A percentile compares a stretch with the other conserved stretches of the same genome.
phyloP scores from a whole-genome alignment of 306 rosid genomes.

The Trifolium repens region DNA sequence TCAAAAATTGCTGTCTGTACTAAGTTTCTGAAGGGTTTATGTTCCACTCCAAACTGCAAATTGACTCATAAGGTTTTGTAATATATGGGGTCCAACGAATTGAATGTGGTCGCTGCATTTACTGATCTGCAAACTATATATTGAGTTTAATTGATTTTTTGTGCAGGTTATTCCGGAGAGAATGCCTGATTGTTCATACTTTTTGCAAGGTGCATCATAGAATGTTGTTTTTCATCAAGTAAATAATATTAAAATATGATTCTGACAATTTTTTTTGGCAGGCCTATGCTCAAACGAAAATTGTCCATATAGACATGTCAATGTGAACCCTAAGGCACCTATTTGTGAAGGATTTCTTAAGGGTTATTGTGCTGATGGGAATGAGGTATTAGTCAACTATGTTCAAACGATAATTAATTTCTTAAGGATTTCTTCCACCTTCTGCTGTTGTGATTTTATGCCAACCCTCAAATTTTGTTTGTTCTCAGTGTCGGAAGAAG shows the following conservation, averaged over 20 bases:
- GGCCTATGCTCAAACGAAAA: constrained; percentile 84
- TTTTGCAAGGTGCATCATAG: constrained; percentile 73
- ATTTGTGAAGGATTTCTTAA: constrained; percentile 89
- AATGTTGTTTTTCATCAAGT: constrained; percentile 21
- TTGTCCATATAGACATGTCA: constrained; percentile 95
- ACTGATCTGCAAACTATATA: constrained; percentile 28
- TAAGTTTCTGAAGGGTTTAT: constrained; percentile 89
- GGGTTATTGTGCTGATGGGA: constrained; percentile 91
- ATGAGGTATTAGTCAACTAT: constrained; percentile 80
- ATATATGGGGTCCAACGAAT: constrained; percentile 39
- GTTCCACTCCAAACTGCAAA: constrained; percentile 85
- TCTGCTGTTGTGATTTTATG: constrained; percentile 7
- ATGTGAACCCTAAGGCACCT: constrained; percentile 86
- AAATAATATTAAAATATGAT: constrained; percentile 39
- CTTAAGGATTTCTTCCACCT: too few species aligned
- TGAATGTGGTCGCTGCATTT: constrained; percentile 45
- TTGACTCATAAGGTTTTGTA: constrained; percentile 91
- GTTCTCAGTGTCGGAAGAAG: constrained; percentile 88
- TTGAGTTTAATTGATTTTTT: constrained; percentile 41
- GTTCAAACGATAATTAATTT: too few species aligned
- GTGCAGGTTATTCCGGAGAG: constrained; percentile 94
- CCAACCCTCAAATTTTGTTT: constrained; percentile 46
- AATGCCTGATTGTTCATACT: constrained; percentile 96
- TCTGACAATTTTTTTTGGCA: constrained; percentile 65
- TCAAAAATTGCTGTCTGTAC: constrained; percentile 98